A percentile compares a stretch with the other conserved stretches of the same genome.
Conservation (phyloP, 257 asterid species). For the Solanum chiquidenum region DNA sequence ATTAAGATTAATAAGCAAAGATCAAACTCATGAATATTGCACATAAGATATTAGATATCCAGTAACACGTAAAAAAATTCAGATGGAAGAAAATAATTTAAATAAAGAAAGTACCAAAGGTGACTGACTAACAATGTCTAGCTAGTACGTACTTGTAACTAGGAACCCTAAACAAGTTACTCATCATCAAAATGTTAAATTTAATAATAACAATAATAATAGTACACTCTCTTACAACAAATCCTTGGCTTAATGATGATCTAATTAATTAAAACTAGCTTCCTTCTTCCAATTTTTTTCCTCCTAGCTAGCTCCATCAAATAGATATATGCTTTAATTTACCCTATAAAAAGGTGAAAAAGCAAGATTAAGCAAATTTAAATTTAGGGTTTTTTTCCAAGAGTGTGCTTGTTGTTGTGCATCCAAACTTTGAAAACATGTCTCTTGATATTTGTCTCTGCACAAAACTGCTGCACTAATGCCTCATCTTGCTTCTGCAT, state of each 20-base stretch:
- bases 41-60: not conserved
- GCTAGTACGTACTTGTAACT: not conserved
- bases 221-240: not conserved
- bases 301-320: not conserved
- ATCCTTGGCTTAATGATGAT: not conserved
- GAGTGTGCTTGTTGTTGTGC: constrained; percentile 56
- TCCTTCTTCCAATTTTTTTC: not conserved
- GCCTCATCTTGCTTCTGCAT: constrained; percentile 42
- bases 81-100: not conserved
- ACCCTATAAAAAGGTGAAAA: not conserved
- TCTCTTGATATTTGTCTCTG: constrained; percentile 36
- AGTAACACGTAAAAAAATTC: not conserved
- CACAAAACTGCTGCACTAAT: constrained; percentile 38
- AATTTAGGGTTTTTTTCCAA: constrained; percentile 34
- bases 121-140: not conserved
- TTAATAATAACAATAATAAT: not conserved
- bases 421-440: constrained; percentile 68
- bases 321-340: not conserved
- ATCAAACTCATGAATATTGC: not conserved
- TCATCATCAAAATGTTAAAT: not conserved
- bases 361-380: not conserved
- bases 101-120: not conserved
- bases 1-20: not conserved
- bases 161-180: not conserved
- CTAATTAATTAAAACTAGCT: not conserved